Percentiles rank a stretch among this genome's conserved stretches.
Evolutionary conservation across 345 rosid genomes (phyloP).

Genomic region (Anacardium occidentale): DNA sequence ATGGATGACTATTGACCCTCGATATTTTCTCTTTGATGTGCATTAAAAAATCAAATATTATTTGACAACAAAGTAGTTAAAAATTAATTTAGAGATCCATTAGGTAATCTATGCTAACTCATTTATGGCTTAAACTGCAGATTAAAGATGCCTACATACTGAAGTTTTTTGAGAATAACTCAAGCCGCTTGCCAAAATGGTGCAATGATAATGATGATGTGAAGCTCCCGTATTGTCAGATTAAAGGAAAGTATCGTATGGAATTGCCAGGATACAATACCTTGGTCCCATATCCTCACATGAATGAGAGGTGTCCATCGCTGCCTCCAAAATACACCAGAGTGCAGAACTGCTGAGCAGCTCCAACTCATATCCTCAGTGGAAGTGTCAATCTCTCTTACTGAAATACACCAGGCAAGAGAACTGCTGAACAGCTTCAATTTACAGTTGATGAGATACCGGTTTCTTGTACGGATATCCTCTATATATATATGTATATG

Average conservation of each 20-base stretch:
- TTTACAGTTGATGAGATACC: not conserved
- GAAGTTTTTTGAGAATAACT: constrained; percentile 67
- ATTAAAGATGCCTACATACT: constrained; percentile 85
- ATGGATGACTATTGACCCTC: not conserved
- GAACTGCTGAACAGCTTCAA: no score
- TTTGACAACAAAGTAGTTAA: not conserved
- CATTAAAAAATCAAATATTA: not conserved
- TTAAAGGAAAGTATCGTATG: constrained; percentile 84
- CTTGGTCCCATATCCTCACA: constrained; percentile 80
- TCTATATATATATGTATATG: no score
- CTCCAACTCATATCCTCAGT: not conserved
- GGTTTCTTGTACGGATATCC: not conserved
- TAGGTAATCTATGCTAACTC: not conserved
- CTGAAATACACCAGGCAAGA: no score
- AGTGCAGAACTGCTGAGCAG: constrained; percentile 57
- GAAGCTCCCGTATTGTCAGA: constrained; percentile 87
- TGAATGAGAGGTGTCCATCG: constrained; percentile 89
- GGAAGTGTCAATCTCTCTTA: no score
- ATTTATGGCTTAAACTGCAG: constrained; percentile 38
- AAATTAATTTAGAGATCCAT: not conserved
- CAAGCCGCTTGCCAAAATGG: constrained; percentile 87
- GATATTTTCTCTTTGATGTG: not conserved
- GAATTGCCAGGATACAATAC: constrained; percentile 89
- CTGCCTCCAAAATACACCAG: constrained; percentile 80
- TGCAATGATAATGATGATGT: constrained; percentile 74